A percentile compares a stretch with the other conserved stretches of the same genome.
phyloP scores from a whole-genome alignment of 2,329 filamentous ascomycete genomes.

The Penicillium rolfsii region DNA sequence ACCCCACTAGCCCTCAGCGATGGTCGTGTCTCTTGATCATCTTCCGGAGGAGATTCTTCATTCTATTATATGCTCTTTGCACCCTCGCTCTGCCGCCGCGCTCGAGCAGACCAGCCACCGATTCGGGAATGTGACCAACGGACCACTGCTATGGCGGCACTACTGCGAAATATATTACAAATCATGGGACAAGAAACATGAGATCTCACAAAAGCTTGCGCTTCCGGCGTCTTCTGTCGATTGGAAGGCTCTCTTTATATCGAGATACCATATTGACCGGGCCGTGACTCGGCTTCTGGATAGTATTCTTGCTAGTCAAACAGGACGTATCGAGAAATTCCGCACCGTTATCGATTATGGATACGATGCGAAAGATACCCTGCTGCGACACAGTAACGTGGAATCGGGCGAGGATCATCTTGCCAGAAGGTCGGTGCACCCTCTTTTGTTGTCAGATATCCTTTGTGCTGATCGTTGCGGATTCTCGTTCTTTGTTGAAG shows the following conservation, averaged over 20 bases:
- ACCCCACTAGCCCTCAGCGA: constrained; percentile 24
- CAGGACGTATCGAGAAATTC: constrained; percentile 69
- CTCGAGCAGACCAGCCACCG: constrained; percentile 65
- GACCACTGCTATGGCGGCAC: constrained; percentile 76
- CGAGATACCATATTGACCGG: constrained; percentile 58
- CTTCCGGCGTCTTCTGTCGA: constrained; percentile 60
- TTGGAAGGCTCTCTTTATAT: constrained; percentile 73
- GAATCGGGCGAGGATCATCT: constrained; percentile 72
- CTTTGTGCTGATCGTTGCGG: constrained; percentile 11
- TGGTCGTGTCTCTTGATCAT: constrained; percentile 38
- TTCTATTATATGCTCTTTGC: constrained; percentile 69
- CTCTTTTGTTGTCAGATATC: constrained; percentile 6
- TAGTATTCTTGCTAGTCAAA: constrained; percentile 70
- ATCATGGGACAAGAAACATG: constrained; percentile 73
- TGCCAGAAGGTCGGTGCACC: constrained; percentile 61
- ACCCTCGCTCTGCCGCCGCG: constrained; percentile 55
- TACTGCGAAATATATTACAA: constrained; percentile 71
- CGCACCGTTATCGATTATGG: constrained; percentile 72
- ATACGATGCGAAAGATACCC: constrained; percentile 85
- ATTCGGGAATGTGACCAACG: constrained; percentile 67
- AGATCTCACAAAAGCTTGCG: constrained; percentile 60
- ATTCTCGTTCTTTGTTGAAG: constrained; percentile 44
- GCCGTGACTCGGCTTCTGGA: constrained; percentile 62
- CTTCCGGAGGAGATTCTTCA: constrained; percentile 86
- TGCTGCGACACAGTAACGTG: constrained; percentile 67